phyloP scores from a whole-genome alignment of 2,329 filamentous ascomycete genomes.

The Xylaria sp. region DNA sequence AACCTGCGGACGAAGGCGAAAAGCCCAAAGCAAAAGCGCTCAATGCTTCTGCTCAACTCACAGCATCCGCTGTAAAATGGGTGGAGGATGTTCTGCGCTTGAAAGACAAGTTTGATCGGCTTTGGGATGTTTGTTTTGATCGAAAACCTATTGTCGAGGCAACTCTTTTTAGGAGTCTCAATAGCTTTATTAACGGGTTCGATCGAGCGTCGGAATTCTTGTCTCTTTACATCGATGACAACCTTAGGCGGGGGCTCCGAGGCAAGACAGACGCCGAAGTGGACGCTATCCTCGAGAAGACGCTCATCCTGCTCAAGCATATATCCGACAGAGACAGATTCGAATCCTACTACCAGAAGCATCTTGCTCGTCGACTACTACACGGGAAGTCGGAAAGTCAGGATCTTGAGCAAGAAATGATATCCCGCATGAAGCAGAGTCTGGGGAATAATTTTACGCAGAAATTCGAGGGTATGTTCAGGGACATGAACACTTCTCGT shows the following conservation, averaged over 20 bases:
- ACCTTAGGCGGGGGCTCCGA: slow-evolving; percentile 87
- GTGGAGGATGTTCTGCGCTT: slow-evolving; percentile 82
- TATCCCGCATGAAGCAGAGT: slow-evolving; percentile 94
- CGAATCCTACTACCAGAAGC: slow-evolving; percentile 96
- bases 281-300: slow-evolving; percentile 79
- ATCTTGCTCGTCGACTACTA: slow-evolving; percentile 79
- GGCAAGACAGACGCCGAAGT: slow-evolving; percentile 88
- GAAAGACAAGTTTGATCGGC: slow-evolving; percentile 82
- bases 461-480: slow-evolving; percentile 96
- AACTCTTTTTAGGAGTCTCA: slow-evolving; percentile 78
- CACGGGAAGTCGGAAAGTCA: slow-evolving; percentile 86
- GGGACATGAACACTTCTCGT: slow-evolving; percentile 83
- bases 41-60: slow-evolving; percentile 67
- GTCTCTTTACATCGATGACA: slow-evolving; percentile 95
- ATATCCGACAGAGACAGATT: slow-evolving; percentile 91
- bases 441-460: slow-evolving; percentile 89
- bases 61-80: slow-evolving; percentile 85
- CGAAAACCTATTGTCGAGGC: slow-evolving; percentile 74
- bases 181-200: slow-evolving; percentile 92
- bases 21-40: slow-evolving; percentile 46
- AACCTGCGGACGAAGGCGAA: slow-evolving; percentile 45
- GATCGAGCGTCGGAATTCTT: slow-evolving; percentile 81
- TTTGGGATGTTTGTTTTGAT: slow-evolving; percentile 69
- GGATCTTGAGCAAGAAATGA: slow-evolving; percentile 92
- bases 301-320: slow-evolving; percentile 81